These are phyloP conservation scores for Sphenostylis stenocarpa DNA, from an alignment of 306 rosid genomes.

Conservation along the genomic window DNA sequence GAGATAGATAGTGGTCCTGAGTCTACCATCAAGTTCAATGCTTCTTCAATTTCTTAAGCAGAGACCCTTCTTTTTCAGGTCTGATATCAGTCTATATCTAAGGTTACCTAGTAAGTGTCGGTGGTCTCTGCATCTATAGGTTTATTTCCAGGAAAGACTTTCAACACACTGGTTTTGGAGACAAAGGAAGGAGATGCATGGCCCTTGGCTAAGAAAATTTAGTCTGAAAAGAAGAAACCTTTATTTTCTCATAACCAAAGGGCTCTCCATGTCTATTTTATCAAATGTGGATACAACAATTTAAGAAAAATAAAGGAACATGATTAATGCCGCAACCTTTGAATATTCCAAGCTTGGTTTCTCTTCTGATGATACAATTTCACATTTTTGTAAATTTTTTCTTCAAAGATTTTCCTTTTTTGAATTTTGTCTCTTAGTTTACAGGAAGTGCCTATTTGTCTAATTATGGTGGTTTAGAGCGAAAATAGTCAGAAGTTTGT, in stretches of 20 bases:
- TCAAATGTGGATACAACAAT: not conserved
- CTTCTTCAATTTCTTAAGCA: not conserved
- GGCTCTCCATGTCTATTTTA: not conserved
- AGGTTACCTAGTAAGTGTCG: not conserved
- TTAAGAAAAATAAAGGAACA: not conserved
- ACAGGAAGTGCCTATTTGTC: too few relatives aligned
- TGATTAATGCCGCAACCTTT: not conserved
- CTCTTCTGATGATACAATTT: not conserved
- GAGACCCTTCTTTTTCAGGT: conserved; percentile 23
- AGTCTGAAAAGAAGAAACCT: not conserved
- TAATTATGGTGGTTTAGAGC: too few relatives aligned
- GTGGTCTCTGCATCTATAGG: not conserved
- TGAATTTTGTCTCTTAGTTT: too few relatives aligned
- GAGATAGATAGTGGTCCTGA: conserved; percentile 12
- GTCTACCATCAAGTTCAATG: not conserved
- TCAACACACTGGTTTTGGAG: not conserved
- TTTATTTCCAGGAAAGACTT: not conserved
- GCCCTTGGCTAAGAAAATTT: not conserved
- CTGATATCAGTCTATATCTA: conserved; percentile 24
- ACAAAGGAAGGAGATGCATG: conserved; percentile 24
- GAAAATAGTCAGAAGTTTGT: too few relatives aligned
- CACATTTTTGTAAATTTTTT: too few relatives aligned
- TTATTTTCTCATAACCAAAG: not conserved
- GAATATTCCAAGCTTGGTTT: too few relatives aligned
- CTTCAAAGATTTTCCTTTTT: too few relatives aligned